These are phyloP conservation scores for Coemansia sp. DNA, from an alignment of 192 early-diverging fungal species.

Conservation along the genomic window DNA sequence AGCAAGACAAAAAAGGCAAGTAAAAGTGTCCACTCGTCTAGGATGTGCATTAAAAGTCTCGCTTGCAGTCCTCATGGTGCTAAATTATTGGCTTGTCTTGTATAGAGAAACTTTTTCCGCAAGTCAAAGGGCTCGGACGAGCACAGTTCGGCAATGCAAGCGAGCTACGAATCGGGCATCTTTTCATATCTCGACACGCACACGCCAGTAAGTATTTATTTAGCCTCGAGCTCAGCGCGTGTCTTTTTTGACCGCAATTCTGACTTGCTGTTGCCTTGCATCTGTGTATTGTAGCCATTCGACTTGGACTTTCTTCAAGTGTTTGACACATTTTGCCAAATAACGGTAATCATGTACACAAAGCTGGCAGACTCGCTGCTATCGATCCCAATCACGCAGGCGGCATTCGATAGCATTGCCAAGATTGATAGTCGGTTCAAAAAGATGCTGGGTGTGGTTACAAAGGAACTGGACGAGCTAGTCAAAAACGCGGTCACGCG, in stretches of 20 bases:
- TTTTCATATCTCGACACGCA: conserved; percentile 59
- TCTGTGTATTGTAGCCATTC: conserved; percentile 49
- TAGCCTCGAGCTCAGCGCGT: not conserved
- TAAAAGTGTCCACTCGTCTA: not conserved
- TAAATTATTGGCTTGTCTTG: not conserved
- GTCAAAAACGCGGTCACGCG: conserved; percentile 64
- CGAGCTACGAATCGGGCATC: conserved; percentile 43
- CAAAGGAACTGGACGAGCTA: conserved; percentile 67
- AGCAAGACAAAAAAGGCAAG: conserved; percentile 47
- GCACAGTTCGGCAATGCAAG: conserved; percentile 30
- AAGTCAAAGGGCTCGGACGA: conserved; percentile 53
- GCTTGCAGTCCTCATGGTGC: not conserved
- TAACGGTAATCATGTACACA: conserved; percentile 64
- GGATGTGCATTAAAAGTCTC: not conserved
- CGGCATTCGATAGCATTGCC: conserved; percentile 64
- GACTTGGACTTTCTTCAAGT: conserved; percentile 71
- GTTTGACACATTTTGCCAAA: conserved; percentile 68
- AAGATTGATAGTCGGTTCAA: conserved; percentile 70
- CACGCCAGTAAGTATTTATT: conserved; percentile 28
- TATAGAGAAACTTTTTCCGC: conserved; percentile 51
- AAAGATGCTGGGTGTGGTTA: conserved; percentile 65
- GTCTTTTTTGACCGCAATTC: not conserved
- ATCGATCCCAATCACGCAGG: conserved; percentile 49
- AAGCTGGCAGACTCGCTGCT: conserved; percentile 53
- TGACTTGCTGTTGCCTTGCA: not conserved